Evolutionary conservation across 345 rosid species (phyloP).

Genomic region (Populus davidiana): DNA sequence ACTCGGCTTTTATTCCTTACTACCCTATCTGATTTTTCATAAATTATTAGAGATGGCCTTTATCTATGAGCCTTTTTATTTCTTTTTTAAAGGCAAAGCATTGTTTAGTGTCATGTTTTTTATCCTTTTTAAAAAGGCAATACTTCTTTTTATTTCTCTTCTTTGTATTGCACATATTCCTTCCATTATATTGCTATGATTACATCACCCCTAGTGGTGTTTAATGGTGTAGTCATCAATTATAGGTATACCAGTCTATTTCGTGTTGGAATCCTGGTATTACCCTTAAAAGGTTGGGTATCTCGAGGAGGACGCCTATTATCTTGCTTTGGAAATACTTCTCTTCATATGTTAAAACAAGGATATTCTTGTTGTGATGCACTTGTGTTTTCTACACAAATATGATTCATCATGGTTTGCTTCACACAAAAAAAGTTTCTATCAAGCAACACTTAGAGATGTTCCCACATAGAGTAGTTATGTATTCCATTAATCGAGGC

Average conservation of each 20-base stretch:
- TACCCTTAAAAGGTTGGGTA: not conserved
- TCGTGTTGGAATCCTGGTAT: not conserved
- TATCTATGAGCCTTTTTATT: too few species aligned
- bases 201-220: too few species aligned
- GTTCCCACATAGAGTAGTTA: not conserved
- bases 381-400: not conserved
- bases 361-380: not conserved
- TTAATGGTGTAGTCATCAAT: not conserved
- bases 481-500: not conserved
- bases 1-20: too few species aligned
- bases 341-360: too few species aligned
- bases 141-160: not conserved
- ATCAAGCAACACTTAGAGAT: too few species aligned
- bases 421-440: too few species aligned
- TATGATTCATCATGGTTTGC: not conserved
- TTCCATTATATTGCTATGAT: too few species aligned
- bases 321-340: not conserved
- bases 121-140: not conserved
- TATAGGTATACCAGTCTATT: too few species aligned
- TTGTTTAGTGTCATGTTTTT: too few species aligned
- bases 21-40: too few species aligned
- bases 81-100: not conserved
- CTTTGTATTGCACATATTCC: not conserved
- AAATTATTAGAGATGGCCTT: too few species aligned
- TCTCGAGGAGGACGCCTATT: fast-evolving